A percentile compares a stretch with the other conserved stretches of the same genome.
Evolutionary conservation across 2,329 filamentous ascomycete species (phyloP).

Genomic region (Botryotinia convoluta): DNA sequence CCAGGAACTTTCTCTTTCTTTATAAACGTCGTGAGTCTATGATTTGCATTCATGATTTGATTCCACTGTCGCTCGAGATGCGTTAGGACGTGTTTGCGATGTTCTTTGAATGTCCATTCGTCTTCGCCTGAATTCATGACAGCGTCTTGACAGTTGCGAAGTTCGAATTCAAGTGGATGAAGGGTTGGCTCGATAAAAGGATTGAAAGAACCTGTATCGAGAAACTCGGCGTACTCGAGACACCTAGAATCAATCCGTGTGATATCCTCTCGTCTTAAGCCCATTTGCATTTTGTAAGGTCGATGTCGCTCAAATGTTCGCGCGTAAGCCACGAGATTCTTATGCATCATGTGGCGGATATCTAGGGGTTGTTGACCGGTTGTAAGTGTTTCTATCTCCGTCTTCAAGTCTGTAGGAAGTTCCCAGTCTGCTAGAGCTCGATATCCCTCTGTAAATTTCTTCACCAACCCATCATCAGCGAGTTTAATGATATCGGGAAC

Average conservation of each 20-base stretch:
- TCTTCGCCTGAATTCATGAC: background rate
- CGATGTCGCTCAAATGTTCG: conserved; percentile 18
- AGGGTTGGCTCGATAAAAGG: background rate
- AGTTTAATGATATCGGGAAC: conserved; percentile 3
- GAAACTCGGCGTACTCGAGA: background rate
- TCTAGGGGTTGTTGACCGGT: background rate
- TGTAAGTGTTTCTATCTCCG: background rate
- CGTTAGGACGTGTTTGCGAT: background rate
- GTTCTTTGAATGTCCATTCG: background rate
- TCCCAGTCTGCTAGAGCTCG: background rate
- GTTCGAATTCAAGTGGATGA: conserved; percentile 18
- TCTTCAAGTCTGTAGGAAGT: background rate
- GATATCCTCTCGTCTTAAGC: conserved; percentile 10
- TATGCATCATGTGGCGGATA: conserved; percentile 13
- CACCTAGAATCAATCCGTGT: background rate
- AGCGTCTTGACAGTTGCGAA: background rate
- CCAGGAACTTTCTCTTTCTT: background rate
- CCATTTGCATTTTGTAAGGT: conserved; percentile 19
- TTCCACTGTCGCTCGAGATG: conserved; percentile 1
- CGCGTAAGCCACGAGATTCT: conserved; percentile 11
- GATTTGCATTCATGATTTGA: background rate
- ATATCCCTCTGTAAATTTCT: background rate
- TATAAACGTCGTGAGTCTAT: background rate
- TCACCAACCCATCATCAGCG: background rate
- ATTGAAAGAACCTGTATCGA: background rate